These are phyloP conservation scores for Fomitopsis betulina DNA, from an alignment of 1,284 basidiomycete species.

Conservation along the genomic window DNA sequence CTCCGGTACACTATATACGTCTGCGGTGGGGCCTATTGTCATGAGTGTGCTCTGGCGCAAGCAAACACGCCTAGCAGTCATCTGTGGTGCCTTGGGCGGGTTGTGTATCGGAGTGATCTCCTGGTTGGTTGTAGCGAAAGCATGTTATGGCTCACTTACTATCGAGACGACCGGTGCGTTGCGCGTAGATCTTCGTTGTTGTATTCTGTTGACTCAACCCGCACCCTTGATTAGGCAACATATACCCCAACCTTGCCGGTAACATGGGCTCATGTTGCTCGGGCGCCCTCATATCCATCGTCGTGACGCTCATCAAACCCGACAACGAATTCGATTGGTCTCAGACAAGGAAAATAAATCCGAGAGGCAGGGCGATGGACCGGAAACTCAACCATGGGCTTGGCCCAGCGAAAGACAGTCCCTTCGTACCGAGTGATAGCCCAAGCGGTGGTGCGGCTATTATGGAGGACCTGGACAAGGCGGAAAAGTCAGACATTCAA, in stretches of 20 bases:
- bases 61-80: conserved; percentile 13
- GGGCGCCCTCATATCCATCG: conserved; percentile 7
- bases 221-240: background rate
- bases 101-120: conserved; percentile 12
- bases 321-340: conserved; percentile 11
- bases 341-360: conserved; percentile 10
- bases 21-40: conserved; percentile 30
- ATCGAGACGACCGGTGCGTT: conserved; percentile 6
- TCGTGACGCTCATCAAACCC: conserved; percentile 9
- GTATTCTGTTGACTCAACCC: background rate
- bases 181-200: background rate
- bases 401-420: background rate
- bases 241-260: conserved; percentile 7
- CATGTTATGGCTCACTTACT: conserved; percentile 5
- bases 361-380: conserved; percentile 7
- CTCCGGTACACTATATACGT: conserved; percentile 13
- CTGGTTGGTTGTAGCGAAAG: conserved; percentile 14
- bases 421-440: background rate
- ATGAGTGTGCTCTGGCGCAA: conserved; percentile 19
- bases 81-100: conserved; percentile 12
- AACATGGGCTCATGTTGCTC: conserved; percentile 12
- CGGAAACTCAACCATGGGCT: background rate
- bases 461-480: conserved; percentile 5
- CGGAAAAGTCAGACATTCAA: background rate
- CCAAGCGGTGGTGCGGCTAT: background rate